A percentile compares a stretch with the other conserved stretches of the same genome.
Evolutionary conservation across 2,329 filamentous ascomycete genomes (phyloP).

Genomic region (Nannizziopsis barbatae): DNA sequence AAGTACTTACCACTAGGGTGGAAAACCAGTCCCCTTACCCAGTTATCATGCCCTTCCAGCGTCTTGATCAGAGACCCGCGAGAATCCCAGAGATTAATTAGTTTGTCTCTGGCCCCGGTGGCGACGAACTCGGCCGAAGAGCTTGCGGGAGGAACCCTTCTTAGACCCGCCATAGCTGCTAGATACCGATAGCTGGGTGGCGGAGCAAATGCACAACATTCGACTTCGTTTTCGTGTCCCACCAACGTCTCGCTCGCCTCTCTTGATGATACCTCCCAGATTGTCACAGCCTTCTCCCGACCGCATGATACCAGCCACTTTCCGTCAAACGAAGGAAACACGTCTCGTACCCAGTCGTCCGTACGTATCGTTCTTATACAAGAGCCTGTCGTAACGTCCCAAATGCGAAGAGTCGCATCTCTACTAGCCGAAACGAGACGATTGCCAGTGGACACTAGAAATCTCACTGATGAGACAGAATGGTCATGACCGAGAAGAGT

Average conservation of each 20-base stretch:
- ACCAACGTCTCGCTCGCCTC: conserved; percentile 58
- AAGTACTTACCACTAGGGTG: conserved; percentile 88
- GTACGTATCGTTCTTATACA: conserved; percentile 78
- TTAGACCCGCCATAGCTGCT: conserved; percentile 43
- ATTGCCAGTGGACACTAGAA: conserved; percentile 68
- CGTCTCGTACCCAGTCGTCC: conserved; percentile 76
- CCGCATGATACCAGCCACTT: conserved; percentile 71
- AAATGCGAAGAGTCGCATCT: conserved; percentile 74
- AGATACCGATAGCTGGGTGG: conserved; percentile 66
- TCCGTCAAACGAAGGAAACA: conserved; percentile 71
- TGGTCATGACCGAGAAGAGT: conserved; percentile 88
- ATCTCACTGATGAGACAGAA: conserved; percentile 76
- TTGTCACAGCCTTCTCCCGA: conserved; percentile 65
- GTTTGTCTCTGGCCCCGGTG: conserved; percentile 81
- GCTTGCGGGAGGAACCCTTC: conserved; percentile 63
- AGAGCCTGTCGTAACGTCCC: conserved; percentile 88
- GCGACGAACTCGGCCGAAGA: conserved; percentile 80
- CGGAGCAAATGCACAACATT: conserved; percentile 80
- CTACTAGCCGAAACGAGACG: conserved; percentile 74
- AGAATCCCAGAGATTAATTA: conserved; percentile 77
- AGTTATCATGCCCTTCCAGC: conserved; percentile 82
- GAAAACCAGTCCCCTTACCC: conserved; percentile 76
- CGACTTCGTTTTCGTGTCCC: conserved; percentile 75
- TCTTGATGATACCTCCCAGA: conserved; percentile 71
- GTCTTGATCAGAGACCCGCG: conserved; percentile 77